Evolutionary conservation across 2,329 filamentous ascomycete species (phyloP).

Genomic region (Calonectria multiphialidica): DNA sequence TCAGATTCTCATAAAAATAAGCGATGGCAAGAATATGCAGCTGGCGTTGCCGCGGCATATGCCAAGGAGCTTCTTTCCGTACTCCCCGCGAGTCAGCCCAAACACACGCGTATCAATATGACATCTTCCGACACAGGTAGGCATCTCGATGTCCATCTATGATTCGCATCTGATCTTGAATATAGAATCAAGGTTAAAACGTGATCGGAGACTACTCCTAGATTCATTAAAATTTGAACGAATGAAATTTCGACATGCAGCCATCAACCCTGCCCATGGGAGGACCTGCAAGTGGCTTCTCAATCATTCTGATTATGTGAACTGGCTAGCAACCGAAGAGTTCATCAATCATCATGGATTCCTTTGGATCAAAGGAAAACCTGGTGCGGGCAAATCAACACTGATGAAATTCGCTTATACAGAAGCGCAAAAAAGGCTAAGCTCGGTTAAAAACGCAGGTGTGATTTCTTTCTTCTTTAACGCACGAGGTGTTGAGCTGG

Average conservation of each 20-base stretch:
- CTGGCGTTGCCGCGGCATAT: not conserved
- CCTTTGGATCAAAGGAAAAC: constrained; percentile 2
- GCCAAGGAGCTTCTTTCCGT: not conserved
- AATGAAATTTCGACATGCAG: not conserved
- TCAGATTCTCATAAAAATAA: not conserved
- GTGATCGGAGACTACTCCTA: too few relatives aligned
- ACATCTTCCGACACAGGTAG: too few relatives aligned
- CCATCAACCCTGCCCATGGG: not conserved
- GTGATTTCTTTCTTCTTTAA: not conserved
- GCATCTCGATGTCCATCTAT: too few relatives aligned
- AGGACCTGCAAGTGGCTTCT: not conserved
- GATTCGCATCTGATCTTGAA: too few relatives aligned
- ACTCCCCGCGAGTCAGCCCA: too few relatives aligned
- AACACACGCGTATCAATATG: too few relatives aligned
- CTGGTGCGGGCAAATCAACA: constrained; percentile 1
- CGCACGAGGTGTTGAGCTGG: not conserved
- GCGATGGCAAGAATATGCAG: not conserved
- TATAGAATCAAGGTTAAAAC: too few relatives aligned
- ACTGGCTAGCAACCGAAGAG: not conserved
- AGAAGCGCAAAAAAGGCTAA: not conserved
- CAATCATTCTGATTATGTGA: not conserved
- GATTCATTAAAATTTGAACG: not conserved
- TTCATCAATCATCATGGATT: not conserved
- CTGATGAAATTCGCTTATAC: not conserved
- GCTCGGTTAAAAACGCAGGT: too few relatives aligned